phyloP scores from a whole-genome alignment of 306 rosid genomes.

The Sechiopsis laciniata region DNA sequence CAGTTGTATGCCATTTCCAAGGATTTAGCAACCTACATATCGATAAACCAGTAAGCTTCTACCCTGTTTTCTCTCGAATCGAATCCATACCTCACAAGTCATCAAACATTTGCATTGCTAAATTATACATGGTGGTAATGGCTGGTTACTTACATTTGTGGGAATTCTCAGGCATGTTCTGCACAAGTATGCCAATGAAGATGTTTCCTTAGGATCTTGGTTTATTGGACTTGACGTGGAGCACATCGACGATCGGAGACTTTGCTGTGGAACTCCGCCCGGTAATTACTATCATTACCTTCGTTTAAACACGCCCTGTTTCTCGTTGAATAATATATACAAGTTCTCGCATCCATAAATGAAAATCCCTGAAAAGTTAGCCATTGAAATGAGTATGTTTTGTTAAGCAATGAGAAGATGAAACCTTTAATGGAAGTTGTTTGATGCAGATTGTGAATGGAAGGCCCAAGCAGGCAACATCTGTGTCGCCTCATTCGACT shows the following conservation, averaged over 20 bases:
- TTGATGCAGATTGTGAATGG: too few species aligned
- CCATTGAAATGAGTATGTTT: neutral
- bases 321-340: neutral
- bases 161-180: conserved; percentile 66
- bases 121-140: conserved; percentile 9
- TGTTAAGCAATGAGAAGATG: neutral
- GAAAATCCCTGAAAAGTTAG: neutral
- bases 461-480: too few species aligned
- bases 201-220: conserved; percentile 94
- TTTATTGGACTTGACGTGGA: conserved; percentile 88
- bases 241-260: conserved; percentile 86
- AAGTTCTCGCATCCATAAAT: neutral
- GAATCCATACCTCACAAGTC: neutral
- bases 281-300: conserved; percentile 36
- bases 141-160: neutral
- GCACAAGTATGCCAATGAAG: conserved; percentile 96
- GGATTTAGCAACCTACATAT: too few species aligned
- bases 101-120: conserved; percentile 1
- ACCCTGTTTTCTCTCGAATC: neutral
- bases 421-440: neutral
- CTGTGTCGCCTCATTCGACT: too few species aligned
- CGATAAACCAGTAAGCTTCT: too few species aligned
- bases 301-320: neutral
- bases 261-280: conserved; percentile 98
- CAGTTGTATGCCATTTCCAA: too few species aligned